Percentiles rank a stretch among this genome's conserved stretches.
Conservation (phyloP, 805 yeast species). For the Yarrowia deformans region DNA sequence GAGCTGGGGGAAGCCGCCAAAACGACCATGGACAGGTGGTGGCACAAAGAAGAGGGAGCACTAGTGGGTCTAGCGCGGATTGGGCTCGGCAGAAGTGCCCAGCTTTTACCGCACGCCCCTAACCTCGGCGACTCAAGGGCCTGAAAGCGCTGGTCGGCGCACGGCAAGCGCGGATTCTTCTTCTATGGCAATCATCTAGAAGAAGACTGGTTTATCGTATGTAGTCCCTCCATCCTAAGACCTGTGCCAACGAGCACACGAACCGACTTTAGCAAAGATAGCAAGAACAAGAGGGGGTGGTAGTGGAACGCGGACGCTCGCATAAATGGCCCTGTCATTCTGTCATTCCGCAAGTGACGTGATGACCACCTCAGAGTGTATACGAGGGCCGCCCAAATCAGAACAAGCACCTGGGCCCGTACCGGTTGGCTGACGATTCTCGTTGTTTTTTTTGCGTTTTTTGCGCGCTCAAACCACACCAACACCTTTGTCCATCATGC, state of each 20-base stretch:
- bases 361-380: too few relatives aligned
- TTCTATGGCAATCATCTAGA: slow-evolving; percentile 27
- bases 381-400: too few relatives aligned
- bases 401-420: too few relatives aligned
- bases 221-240: too few relatives aligned
- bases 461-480: too few relatives aligned
- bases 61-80: slow-evolving; percentile 13
- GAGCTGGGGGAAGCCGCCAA: not conserved
- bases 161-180: not conserved
- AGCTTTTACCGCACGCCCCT: slow-evolving; percentile 21
- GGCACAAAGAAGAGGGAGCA: not conserved
- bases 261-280: not conserved
- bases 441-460: too few relatives aligned
- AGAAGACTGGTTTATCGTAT: not conserved
- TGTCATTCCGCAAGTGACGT: too few relatives aligned
- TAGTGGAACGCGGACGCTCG: too few relatives aligned
- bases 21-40: slow-evolving; percentile 1
- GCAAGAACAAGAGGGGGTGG: too few relatives aligned
- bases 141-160: not conserved
- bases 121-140: not conserved
- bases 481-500: too few relatives aligned
- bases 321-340: too few relatives aligned
- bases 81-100: slow-evolving; percentile 23
- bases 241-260: not conserved
- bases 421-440: too few relatives aligned